Base-by-base conservation (phyloP, 495 filamentous ascomycete species). In the Hamigera avellanea region DNA sequence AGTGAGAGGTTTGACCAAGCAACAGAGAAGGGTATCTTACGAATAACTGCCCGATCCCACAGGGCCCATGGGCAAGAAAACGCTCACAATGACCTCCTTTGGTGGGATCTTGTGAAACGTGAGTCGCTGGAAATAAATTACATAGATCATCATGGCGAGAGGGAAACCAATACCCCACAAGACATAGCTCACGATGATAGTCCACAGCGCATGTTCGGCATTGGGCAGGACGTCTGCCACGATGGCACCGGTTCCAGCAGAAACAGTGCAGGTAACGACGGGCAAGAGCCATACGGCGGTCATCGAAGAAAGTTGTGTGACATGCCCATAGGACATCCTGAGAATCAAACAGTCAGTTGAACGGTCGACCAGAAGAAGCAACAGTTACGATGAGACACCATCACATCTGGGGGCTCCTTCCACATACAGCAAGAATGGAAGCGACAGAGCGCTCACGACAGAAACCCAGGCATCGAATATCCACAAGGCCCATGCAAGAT, bases 121-220 rank as follows among this genome's bases (percentile, higher is more conserved):
- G n/a, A 76, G 53, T 6, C 72, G 62, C 18, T 66, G 64, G 46
- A 72, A 69, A 46, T 76, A 76, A 8, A 74, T 62, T 6, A 59
- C 61, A 2, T 72, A 45, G 9, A 71, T 48, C 26, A 56, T 54
- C 47, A 63, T 44, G n/a, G 69, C 59, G 8, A 75, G 54, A 6
- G 68, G 64, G 33, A 67, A 35, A 6, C 71, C 72, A 19, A 54
- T 67, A 12, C 70, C 71, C 61, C 66, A 73, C 32, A 75, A 56
- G 19, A 70, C 48, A 44, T 75, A 75, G 27, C 58, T 62, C n/a
- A 54, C 54, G 16, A 74, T 39, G 32, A 75, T 40, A 0, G 70
- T 74, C 48, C 59, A 57, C 1, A 75, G 49, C 9, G 59, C 61
- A 35, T 67, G 55, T 23, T 61, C 37, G 0, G 45, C 43, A 32